Evolutionary conservation across 106 monocot genomes (phyloP).

Genomic region (Amphibolis antarctica): DNA sequence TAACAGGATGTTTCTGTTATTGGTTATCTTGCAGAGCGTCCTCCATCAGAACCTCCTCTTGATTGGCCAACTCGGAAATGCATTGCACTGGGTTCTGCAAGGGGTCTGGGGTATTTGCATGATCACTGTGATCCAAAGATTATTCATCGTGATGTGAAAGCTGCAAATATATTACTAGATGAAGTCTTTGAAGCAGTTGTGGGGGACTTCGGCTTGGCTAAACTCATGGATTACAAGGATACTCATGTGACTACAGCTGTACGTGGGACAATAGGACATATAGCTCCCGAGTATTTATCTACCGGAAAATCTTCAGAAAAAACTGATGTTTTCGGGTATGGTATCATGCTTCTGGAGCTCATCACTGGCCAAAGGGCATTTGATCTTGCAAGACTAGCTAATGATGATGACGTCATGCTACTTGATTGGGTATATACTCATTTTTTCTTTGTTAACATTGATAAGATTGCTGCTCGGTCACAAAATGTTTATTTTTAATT

Average conservation of each 20-base stretch:
- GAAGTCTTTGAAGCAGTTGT: constrained; percentile 15
- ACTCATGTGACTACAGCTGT: constrained; percentile 22
- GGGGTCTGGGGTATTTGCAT: constrained; percentile 19
- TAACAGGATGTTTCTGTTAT: background rate
- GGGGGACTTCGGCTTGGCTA: constrained; percentile 17
- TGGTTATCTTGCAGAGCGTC: constrained; percentile 7
- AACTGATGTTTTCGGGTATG: constrained; percentile 23
- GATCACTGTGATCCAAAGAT: constrained; percentile 27
- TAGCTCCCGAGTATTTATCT: constrained; percentile 20
- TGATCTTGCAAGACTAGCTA: constrained; percentile 20
- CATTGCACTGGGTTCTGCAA: constrained; percentile 20
- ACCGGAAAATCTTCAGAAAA: constrained; percentile 22
- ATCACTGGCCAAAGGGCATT: constrained; percentile 19
- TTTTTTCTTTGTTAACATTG: background rate
- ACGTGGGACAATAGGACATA: constrained; percentile 14
- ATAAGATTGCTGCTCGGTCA: background rate
- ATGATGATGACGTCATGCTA: constrained; percentile 22
- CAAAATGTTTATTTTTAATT: background rate
- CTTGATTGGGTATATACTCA: constrained; percentile 15
- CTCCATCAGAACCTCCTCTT: constrained; percentile 2
- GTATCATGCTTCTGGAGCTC: constrained; percentile 24
- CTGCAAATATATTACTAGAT: constrained; percentile 21
- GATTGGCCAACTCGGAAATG: constrained; percentile 12
- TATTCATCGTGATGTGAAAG: constrained; percentile 22
- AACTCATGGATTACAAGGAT: constrained; percentile 16